A percentile compares a stretch with the other conserved stretches of the same genome.
Conservation (phyloP, 2,329 filamentous ascomycete species). For the Talaromyces marneffei region DNA sequence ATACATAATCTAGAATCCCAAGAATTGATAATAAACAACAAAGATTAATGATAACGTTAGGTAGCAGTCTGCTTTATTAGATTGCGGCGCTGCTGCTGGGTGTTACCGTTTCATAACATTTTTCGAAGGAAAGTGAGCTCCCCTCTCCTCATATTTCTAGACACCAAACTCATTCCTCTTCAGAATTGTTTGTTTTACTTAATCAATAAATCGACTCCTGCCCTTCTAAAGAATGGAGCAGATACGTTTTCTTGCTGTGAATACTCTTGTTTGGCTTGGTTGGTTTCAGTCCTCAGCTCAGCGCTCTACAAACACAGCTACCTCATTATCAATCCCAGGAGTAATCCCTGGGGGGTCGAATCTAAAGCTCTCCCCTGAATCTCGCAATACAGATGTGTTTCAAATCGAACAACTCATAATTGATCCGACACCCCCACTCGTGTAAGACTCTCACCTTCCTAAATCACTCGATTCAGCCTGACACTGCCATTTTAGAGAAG, state of each 20-base stretch:
- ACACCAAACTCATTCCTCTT: not conserved
- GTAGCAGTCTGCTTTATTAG: not conserved
- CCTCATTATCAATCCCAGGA: not conserved
- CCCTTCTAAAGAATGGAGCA: not conserved
- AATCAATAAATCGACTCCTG: not conserved
- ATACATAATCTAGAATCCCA: too few species aligned
- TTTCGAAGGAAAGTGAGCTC: too few species aligned
- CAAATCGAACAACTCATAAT: not conserved
- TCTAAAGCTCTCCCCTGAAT: not conserved
- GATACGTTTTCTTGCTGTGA: not conserved
- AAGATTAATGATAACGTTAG: not conserved
- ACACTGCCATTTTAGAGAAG: not conserved
- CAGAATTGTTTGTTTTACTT: not conserved
- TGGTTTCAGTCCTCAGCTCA: not conserved
- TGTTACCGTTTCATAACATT: not conserved
- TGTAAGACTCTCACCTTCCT: not conserved
- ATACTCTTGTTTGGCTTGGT: not conserved
- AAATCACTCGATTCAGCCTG: not conserved
- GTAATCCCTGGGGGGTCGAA: not conserved
- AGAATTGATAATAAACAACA: too few species aligned
- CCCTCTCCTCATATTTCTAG: too few species aligned
- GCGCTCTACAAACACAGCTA: not conserved
- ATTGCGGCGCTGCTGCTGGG: not conserved
- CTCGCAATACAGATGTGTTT: not conserved
- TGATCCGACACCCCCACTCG: not conserved